Evolutionary conservation across 2,329 filamentous ascomycete species (phyloP), one percentile per base, ranked within the genome.

Genomic region (Ceratocystis papillata): DNA sequence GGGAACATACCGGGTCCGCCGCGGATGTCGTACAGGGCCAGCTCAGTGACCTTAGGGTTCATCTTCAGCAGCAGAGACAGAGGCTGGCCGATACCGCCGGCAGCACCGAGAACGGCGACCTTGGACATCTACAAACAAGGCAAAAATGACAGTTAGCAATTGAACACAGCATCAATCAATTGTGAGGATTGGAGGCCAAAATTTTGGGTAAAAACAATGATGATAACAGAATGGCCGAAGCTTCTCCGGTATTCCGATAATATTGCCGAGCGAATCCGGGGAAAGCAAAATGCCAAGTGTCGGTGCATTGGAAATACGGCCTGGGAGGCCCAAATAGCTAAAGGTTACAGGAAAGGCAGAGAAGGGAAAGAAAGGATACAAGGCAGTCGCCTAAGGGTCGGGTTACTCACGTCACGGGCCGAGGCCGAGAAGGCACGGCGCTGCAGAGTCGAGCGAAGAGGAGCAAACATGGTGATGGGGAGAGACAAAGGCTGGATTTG

Each of bases 51-150:
- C 75, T 89, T 85, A 73, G 92, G 90, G 87, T 96, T 97, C 77
- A 96, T 87, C 90, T 99, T 99, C 79, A 99, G 85, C 76, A 99
- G 87, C 72, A 99, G 88, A 68, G 94, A 99, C 74, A 99, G 83
- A 75, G 94, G 94, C 79, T 99, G 94, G 78, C 94, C 94, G 81
- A 99, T 99, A 79, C 94, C 94, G 81, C 94, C 94, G 75, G 88
- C 88, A 72, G 94, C 94, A 83, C 94, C 94, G 77, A 97, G 89
- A 72, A 99, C 91, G 76, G 92, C 86, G 74, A 99, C 94, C 86
- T 97, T 97, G 80, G 92, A 95, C 75, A 91, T 85, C 94, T 99
- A 71, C 57, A 69, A 57, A 59, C 71, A 65, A 69, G 33, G 68
- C 68, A 68, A 28, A 63, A 62, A 17, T 6, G 45, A 15, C 22